Conservation (phyloP, 345 rosid genomes). For the Carallia brachiata region DNA sequence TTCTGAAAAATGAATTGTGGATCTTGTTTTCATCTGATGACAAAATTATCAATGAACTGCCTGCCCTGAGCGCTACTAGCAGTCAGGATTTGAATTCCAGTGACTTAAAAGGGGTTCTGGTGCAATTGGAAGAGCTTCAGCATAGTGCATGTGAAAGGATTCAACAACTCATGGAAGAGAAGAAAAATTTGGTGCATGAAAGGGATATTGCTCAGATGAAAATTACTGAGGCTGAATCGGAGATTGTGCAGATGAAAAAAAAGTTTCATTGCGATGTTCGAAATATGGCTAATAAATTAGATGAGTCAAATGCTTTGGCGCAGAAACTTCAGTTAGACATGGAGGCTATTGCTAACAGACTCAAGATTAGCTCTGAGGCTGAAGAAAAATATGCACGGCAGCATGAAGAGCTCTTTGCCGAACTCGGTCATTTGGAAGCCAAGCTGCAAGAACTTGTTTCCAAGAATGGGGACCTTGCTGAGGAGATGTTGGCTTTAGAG, state of each 20-base stretch:
- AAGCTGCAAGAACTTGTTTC: slow-evolving; percentile 55
- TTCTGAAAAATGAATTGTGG: slow-evolving; percentile 46
- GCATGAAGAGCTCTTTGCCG: slow-evolving; percentile 51
- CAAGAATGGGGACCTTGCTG: slow-evolving; percentile 50
- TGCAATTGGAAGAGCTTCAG: slow-evolving; percentile 56
- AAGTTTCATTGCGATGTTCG: slow-evolving; percentile 47
- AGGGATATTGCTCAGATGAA: slow-evolving; percentile 43
- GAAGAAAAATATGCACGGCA: slow-evolving; percentile 49
- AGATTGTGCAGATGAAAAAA: slow-evolving; percentile 49
- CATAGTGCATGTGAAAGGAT: slow-evolving; percentile 45
- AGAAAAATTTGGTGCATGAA: slow-evolving; percentile 45
- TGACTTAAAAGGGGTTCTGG: slow-evolving; percentile 37
- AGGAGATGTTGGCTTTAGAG: slow-evolving; percentile 53
- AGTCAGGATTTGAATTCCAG: slow-evolving; percentile 39
- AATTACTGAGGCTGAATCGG: slow-evolving; percentile 48
- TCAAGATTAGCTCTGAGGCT: slow-evolving; percentile 47
- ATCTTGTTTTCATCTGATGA: slow-evolving; percentile 40
- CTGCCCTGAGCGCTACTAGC: slow-evolving; percentile 28
- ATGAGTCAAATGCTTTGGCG: slow-evolving; percentile 41
- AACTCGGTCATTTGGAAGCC: slow-evolving; percentile 49
- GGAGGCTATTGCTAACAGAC: slow-evolving; percentile 53
- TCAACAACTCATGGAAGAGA: slow-evolving; percentile 54
- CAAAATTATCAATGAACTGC: slow-evolving; percentile 37
- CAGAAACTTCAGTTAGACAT: slow-evolving; percentile 63
- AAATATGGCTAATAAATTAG: slow-evolving; percentile 44